Percentiles rank a stretch among this genome's conserved stretches.
Conservation (phyloP, 176 grass and related monocot genomes). For the Phragmites australis region DNA sequence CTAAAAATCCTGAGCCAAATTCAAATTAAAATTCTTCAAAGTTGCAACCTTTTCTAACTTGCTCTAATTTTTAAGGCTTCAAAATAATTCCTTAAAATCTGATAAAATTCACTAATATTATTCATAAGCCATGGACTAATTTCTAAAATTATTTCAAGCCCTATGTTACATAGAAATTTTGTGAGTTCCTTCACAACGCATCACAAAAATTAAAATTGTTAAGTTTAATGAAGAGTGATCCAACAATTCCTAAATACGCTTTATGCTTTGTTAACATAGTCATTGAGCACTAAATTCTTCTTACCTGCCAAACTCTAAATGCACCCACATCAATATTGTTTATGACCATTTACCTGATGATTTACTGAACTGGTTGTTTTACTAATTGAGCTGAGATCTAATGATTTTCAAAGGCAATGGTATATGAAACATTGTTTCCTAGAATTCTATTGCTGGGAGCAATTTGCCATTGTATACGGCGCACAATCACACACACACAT, state of each 20-base stretch:
- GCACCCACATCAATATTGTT: background rate
- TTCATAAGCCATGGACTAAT: too few relatives aligned
- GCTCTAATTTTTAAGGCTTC: too few relatives aligned
- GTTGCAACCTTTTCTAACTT: too few relatives aligned
- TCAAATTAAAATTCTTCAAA: too few relatives aligned
- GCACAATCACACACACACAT: background rate
- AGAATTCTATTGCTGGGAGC: background rate
- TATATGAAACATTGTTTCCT: background rate
- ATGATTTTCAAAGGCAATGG: background rate
- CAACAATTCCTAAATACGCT: constrained; percentile 8
- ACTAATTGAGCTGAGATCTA: background rate
- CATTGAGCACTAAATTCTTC: background rate
- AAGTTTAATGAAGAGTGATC: too few relatives aligned
- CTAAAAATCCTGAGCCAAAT: too few relatives aligned
- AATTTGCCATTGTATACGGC: background rate
- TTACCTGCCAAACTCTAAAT: background rate
- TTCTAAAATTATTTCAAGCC: too few relatives aligned
- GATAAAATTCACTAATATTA: too few relatives aligned
- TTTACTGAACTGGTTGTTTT: background rate
- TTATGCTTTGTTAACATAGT: background rate
- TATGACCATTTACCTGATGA: background rate
- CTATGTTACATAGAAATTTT: too few relatives aligned
- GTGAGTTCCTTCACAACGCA: too few relatives aligned
- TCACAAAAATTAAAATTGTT: too few relatives aligned
- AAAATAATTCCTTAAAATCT: too few relatives aligned